These are phyloP conservation scores for Fusarium cyanostomum DNA, from an alignment of 2,329 filamentous ascomycete species.

Conservation along the genomic window DNA sequence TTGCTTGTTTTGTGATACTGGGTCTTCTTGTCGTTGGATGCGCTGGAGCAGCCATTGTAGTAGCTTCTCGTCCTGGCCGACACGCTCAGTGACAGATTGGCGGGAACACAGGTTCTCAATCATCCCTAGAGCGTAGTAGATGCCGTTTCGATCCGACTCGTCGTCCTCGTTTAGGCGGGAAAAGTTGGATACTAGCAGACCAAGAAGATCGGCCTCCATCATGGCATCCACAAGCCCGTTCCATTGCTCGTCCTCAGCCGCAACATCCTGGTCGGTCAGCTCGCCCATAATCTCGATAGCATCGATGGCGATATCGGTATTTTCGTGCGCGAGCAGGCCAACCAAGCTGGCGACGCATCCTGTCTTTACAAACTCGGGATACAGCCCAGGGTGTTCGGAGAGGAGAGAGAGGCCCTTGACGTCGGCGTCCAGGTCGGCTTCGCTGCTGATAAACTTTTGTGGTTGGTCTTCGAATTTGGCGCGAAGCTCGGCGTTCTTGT, in stretches of 20 bases:
- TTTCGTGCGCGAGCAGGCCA: slow-evolving; percentile 88
- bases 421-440: slow-evolving; percentile 89
- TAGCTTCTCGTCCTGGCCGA: slow-evolving; percentile 74
- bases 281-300: slow-evolving; percentile 90
- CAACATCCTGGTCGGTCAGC: slow-evolving; percentile 91
- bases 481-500: slow-evolving; percentile 87
- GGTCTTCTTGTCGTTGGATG: slow-evolving; percentile 73
- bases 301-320: slow-evolving; percentile 94
- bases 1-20: slow-evolving; percentile 89
- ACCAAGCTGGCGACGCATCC: slow-evolving; percentile 80
- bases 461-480: slow-evolving; percentile 85
- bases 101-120: slow-evolving; percentile 87
- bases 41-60: slow-evolving; percentile 81
- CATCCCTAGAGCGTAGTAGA: slow-evolving; percentile 86
- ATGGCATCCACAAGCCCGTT: slow-evolving; percentile 74
- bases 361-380: slow-evolving; percentile 79
- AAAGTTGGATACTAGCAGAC: slow-evolving; percentile 80
- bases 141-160: slow-evolving; percentile 78
- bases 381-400: slow-evolving; percentile 85
- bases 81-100: slow-evolving; percentile 71
- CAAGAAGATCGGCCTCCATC: slow-evolving; percentile 75
- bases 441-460: slow-evolving; percentile 82
- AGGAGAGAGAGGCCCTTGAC: slow-evolving; percentile 89
- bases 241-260: slow-evolving; percentile 84
- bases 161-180: slow-evolving; percentile 79